phyloP scores from a whole-genome alignment of 2,329 filamentous ascomycete species.

The Zarea fungicola region DNA sequence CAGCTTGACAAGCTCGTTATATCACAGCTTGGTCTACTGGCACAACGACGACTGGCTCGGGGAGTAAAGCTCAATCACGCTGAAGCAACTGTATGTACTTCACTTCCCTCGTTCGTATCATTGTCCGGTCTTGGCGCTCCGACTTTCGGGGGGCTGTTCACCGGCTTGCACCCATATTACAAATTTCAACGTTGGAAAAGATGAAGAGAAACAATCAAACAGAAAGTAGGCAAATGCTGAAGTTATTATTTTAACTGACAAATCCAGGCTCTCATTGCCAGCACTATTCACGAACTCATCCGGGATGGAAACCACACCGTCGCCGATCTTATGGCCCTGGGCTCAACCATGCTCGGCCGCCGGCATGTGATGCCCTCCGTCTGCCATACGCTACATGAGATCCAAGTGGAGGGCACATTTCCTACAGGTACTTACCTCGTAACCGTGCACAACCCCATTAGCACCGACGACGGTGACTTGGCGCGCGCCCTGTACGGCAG shows the following conservation, averaged over 20 bases:
- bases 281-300: conserved; percentile 90
- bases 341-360: conserved; percentile 86
- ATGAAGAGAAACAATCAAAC: not conserved
- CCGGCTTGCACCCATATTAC: not conserved
- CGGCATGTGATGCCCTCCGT: conserved; percentile 87
- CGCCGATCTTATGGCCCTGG: conserved; percentile 87
- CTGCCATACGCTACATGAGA: conserved; percentile 68
- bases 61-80: conserved; percentile 86
- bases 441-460: conserved; percentile 86
- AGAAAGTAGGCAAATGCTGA: conserved; percentile 10
- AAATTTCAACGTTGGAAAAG: not conserved
- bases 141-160: not conserved
- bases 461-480: conserved; percentile 78
- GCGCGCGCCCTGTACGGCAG: conserved; percentile 85
- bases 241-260: not conserved
- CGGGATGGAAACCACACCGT: conserved; percentile 93
- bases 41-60: conserved; percentile 80
- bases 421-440: conserved; percentile 87
- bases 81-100: conserved; percentile 65
- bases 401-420: conserved; percentile 95
- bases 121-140: conserved; percentile 2
- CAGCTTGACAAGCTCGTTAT: conserved; percentile 96
- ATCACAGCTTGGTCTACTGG: conserved; percentile 79
- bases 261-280: conserved; percentile 71
- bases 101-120: not conserved